Evolutionary conservation across 306 rosid genomes (phyloP).

Genomic region (Gleditsia sinensis): DNA sequence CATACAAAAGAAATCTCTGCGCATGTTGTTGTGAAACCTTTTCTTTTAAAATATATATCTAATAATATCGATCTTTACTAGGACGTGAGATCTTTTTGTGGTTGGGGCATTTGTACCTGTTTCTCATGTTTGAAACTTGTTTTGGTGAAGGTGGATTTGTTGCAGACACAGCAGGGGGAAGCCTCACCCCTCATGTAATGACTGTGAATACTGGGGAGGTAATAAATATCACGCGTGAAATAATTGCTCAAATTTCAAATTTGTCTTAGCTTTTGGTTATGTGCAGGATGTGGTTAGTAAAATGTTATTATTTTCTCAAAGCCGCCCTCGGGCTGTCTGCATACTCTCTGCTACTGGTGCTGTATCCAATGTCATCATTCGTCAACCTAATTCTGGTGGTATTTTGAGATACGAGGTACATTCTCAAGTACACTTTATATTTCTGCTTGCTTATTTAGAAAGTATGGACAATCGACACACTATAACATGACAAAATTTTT

Average conservation of each 20-base stretch:
- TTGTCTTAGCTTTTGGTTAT: not conserved
- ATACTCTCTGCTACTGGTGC: constrained; percentile 58
- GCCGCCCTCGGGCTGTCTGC: constrained; percentile 33
- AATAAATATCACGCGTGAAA: not conserved
- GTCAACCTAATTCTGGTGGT: constrained; percentile 22
- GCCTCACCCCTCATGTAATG: constrained; percentile 47
- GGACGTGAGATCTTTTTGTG: not conserved
- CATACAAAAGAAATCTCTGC: too few relatives aligned
- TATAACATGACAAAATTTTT: too few relatives aligned
- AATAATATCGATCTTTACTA: not conserved
- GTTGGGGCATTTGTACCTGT: not conserved
- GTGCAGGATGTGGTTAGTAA: constrained; percentile 48
- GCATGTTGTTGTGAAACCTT: not conserved
- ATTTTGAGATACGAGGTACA: constrained; percentile 49
- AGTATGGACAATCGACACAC: too few relatives aligned
- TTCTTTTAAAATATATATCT: not conserved
- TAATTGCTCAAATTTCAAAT: not conserved
- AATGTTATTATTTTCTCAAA: constrained; percentile 24
- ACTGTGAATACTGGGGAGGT: constrained; percentile 56
- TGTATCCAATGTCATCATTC: constrained; percentile 40
- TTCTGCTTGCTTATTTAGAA: not conserved
- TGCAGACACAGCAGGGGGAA: constrained; percentile 53
- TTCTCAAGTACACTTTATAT: not conserved
- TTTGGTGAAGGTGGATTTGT: constrained; percentile 43
- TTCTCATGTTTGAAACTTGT: constrained; percentile 16